Base-by-base conservation (phyloP, 306 rosid species). In the Sophora flavescens region DNA sequence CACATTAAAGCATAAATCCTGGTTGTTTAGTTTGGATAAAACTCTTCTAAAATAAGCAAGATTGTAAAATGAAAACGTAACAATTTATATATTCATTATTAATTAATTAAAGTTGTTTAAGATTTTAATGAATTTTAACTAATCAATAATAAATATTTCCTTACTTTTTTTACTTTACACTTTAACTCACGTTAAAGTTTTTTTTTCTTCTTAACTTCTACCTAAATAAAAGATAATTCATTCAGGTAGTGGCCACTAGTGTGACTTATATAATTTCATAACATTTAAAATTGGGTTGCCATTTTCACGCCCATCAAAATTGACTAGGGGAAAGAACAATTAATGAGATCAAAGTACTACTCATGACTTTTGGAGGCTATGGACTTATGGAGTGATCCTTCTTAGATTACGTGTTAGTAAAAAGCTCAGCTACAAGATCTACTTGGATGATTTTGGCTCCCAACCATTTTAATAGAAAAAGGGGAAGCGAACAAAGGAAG, bases 401-500 rank as follows among this genome's bases (percentile, higher is more conserved):
- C 63, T 8, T 60, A 82, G 88, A 90, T 88, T 80, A 72, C 80
- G 82, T 90, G 94, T 93, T 84, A 2, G 85, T 76, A 57, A 87
- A 92, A 93, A 86, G 92, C 81, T 76, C 70, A 84, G 84, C 83
- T 83, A 71, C 84, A 69, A 86, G 28, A 90, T 93, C 96, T 80
- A 47, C 70, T 81, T 63, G 56, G 71, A 88, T 86, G 84, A 83
- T 84, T 87, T 81, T 83, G 85, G 89, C 82, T 89, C 85, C 92
- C 85, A 81, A 57, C 72, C 61, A 68, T 68, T 26, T 69, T 17
- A 13, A 74, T 59, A 82, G 42, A 75, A 60, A 75, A 63, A 33
- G 72, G 52, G 64, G 72, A 59, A 67, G 60, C 74, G 36, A 50
- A 79, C 5, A 60, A 67, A 79, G 60, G 54, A 42, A 39, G 50